Evolutionary conservation across 331 rosid genomes (phyloP), one percentile per base, ranked within the genome.

Genomic region (Quercus phellos): DNA sequence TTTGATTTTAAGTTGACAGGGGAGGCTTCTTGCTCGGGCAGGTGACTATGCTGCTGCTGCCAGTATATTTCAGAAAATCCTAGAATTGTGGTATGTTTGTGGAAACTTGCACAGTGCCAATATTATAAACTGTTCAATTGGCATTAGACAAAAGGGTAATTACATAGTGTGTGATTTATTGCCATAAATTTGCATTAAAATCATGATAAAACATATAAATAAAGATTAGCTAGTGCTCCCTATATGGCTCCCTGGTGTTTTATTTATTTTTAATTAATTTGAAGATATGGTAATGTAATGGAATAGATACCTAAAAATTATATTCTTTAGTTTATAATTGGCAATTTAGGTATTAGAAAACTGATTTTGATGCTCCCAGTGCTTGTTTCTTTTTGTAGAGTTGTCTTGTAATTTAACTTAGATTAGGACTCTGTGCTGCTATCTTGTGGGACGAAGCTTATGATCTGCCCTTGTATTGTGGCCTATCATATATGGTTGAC

Each of bases 1-100:
- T 87, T 78, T 91, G 90, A 85, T 96, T 90, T 89, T 80, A 95
- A 95, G 99, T 95, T 93, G 98, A 95, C 99, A 95, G 99, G 99
- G 99, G 82, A 93, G 99, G 88, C 99, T 95, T 90, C 94, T 89
- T 84, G 98, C 99, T 76, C 90, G 79, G 98, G 88, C 88, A 75
- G 93, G 97, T 78, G 98, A 95, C 79, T 90, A 89, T 69, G 61
- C 86, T 78, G 92, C 91, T 46, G 99, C 99, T 21, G 85, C 97
- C 64, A 46, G 66, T 78, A 80, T 86, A 77, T 95, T 90, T 85
- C 88, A 88, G 82, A 93, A 85, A 77, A 90, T 90, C 79, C 83
- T 95, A 17, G 93, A 91, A 81, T 74, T 89, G 75, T 82, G 99
- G 99, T 95, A 87, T 82, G 92, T 32, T 17, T 79, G 50, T 78